A percentile compares a stretch with the other conserved stretches of the same genome.
Evolutionary conservation across 164 flowering plant genomes (phyloP).

Genomic region (Tetracentron sinense): DNA sequence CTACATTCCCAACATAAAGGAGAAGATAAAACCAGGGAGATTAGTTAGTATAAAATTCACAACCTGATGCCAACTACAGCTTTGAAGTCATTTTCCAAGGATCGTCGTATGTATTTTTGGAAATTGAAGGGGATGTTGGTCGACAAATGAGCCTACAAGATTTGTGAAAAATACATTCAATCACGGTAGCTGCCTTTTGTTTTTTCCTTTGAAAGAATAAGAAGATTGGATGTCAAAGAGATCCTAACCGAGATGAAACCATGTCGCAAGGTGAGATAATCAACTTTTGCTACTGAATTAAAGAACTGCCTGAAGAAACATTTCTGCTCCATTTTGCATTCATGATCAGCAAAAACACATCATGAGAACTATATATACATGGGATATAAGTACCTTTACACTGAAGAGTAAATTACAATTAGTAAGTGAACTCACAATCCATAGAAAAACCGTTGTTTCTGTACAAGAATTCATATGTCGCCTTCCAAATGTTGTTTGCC

Average conservation of each 20-base stretch:
- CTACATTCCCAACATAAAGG: no score
- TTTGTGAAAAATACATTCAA: background rate
- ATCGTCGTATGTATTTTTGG: constrained; percentile 54
- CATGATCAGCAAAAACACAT: no score
- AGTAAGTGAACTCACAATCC: constrained; percentile 44
- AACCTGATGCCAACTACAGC: constrained; percentile 66
- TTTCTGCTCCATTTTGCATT: constrained; percentile 35
- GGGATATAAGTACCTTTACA: background rate
- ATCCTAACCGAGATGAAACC: constrained; percentile 57
- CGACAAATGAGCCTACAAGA: constrained; percentile 52
- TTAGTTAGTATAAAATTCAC: no score
- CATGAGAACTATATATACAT: no score
- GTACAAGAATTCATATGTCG: constrained; percentile 40
- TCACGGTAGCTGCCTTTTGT: background rate
- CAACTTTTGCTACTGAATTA: constrained; percentile 58
- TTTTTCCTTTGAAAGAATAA: background rate
- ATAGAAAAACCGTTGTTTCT: constrained; percentile 26
- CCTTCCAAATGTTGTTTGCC: constrained; percentile 60
- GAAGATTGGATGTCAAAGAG: background rate
- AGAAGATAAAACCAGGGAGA: no score
- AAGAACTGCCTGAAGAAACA: constrained; percentile 74
- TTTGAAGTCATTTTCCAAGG: constrained; percentile 71
- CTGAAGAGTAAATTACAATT: background rate
- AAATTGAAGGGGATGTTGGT: constrained; percentile 48
- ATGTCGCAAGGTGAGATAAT: no score